Percentiles rank a stretch among this genome's conserved stretches.
Conservation (phyloP, 2,329 filamentous ascomycete species). For the Xylariaceae sp. region DNA sequence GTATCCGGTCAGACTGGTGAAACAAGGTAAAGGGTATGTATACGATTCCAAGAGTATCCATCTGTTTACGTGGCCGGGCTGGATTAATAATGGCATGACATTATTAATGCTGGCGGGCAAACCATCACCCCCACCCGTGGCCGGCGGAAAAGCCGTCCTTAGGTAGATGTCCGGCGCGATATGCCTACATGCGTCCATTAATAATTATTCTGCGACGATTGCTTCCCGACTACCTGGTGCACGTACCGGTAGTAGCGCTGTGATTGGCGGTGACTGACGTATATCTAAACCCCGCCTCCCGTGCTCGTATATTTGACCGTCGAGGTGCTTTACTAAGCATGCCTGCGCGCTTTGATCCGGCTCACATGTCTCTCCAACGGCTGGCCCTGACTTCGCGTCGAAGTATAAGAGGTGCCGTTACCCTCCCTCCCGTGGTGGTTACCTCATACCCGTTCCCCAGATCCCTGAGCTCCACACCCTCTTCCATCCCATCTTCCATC, state of each 20-base stretch:
- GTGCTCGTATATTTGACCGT: no score
- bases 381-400: conserved; percentile 12
- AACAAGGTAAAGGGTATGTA: neutral
- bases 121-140: neutral
- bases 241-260: no score
- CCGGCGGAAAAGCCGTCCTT: no score
- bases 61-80: neutral
- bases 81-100: conserved; percentile 15
- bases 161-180: no score
- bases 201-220: no score
- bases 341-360: no score
- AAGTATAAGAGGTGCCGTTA: conserved; percentile 25
- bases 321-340: no score
- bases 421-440: conserved; percentile 9
- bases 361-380: conserved; percentile 18
- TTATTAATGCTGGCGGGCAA: neutral
- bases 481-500: neutral
- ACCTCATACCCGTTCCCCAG: neutral
- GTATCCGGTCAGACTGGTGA: neutral
- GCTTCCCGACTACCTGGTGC: no score
- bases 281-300: no score
- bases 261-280: no score
- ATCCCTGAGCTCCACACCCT: neutral
- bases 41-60: neutral
- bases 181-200: no score